Conservation (phyloP, 2,329 filamentous ascomycete genomes). For the Stachybotrys chlorohalonatus region DNA sequence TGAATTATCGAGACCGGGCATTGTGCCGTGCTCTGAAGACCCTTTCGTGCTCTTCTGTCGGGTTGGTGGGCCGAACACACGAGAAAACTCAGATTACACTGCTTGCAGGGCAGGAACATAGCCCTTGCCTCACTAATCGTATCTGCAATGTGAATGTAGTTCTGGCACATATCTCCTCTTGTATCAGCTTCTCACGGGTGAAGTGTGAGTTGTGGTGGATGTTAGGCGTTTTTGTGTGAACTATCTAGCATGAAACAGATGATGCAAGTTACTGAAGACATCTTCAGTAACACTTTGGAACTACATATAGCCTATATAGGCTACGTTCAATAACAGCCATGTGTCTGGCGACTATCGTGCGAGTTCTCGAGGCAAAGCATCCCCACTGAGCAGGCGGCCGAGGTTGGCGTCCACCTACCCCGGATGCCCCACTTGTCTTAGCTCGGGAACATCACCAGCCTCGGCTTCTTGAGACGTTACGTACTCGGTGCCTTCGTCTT, state of each 20-base stretch:
- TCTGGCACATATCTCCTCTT: too few species aligned
- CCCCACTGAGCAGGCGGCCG: not conserved
- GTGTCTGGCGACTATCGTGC: too few species aligned
- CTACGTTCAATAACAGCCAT: too few species aligned
- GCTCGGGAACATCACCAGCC: not conserved
- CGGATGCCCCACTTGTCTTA: not conserved
- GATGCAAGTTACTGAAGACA: too few species aligned
- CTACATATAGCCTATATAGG: too few species aligned
- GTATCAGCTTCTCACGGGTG: too few species aligned
- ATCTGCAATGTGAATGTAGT: too few species aligned
- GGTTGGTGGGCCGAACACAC: not conserved
- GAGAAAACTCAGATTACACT: not conserved
- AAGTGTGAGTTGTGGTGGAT: too few species aligned
- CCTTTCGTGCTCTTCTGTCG: not conserved
- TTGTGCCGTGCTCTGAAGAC: not conserved
- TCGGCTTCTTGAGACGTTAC: not conserved
- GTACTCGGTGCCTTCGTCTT: not conserved
- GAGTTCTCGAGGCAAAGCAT: not conserved
- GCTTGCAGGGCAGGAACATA: not conserved
- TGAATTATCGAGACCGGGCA: not conserved
- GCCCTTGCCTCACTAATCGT: not conserved
- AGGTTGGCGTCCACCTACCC: not conserved
- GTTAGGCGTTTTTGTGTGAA: too few species aligned
- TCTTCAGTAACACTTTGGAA: too few species aligned
- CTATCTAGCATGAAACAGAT: too few species aligned